Evolutionary conservation across 345 rosid genomes (phyloP).

Genomic region (Eucalyptus pauciflora): DNA sequence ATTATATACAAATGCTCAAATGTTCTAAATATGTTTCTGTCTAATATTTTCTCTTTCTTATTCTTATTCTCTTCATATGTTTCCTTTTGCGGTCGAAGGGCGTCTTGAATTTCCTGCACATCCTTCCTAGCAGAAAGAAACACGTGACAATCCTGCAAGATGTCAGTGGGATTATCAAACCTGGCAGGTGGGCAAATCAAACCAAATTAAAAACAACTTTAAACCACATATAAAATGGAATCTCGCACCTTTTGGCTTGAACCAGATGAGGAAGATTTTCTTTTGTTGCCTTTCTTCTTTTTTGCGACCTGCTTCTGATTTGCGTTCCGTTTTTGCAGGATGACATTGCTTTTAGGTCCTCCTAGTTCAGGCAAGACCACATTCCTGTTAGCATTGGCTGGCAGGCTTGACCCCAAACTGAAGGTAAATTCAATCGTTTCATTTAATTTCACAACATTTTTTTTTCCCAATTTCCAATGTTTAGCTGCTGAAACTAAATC

Average conservation of each 20-base stretch:
- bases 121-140: constrained; percentile 19
- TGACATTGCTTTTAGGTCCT: constrained; percentile 69
- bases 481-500: background rate
- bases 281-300: background rate
- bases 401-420: constrained; percentile 6
- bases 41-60: background rate
- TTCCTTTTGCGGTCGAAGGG: background rate
- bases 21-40: background rate
- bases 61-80: background rate
- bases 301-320: background rate
- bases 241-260: background rate
- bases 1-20: background rate
- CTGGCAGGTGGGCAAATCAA: constrained; percentile 16
- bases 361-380: constrained; percentile 86
- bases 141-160: constrained; percentile 18
- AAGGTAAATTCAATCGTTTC: background rate
- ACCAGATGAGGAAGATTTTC: background rate
- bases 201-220: background rate
- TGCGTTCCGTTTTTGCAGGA: background rate
- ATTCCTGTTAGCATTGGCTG: constrained; percentile 33
- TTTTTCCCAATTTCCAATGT: background rate
- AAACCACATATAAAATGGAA: background rate
- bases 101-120: background rate
- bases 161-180: constrained; percentile 49
- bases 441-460: background rate